These are phyloP conservation scores for Triticum turgidum DNA, from an alignment of 176 grass and related monocot species.

Conservation along the genomic window DNA sequence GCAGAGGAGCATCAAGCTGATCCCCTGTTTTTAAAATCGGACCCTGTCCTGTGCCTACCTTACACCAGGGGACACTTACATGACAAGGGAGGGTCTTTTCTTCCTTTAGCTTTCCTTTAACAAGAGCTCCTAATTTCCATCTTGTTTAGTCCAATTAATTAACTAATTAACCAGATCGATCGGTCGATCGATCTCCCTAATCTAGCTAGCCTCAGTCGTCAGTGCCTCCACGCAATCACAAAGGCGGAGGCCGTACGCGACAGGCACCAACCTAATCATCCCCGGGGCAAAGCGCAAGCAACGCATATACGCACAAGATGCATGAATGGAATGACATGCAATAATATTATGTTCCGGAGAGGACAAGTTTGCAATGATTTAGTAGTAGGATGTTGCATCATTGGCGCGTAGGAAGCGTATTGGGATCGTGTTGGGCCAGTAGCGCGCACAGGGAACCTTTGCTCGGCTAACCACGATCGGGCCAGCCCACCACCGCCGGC, in stretches of 20 bases:
- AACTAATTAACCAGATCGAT: background rate
- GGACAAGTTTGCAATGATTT: background rate
- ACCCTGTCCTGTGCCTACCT: slow-evolving; percentile 40
- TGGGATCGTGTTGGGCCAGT: slow-evolving; percentile 1
- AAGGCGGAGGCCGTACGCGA: background rate
- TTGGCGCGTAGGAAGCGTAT: background rate
- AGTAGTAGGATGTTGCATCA: background rate
- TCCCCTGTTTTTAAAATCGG: slow-evolving; percentile 4
- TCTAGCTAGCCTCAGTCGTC: background rate
- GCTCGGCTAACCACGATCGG: slow-evolving; percentile 12
- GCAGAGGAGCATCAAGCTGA: background rate
- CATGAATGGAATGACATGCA: background rate
- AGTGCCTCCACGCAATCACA: background rate
- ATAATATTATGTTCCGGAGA: no score
- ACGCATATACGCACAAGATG: background rate
- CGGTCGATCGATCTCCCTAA: background rate
- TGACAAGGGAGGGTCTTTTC: background rate
- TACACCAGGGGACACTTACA: slow-evolving; percentile 34
- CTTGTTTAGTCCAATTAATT: background rate
- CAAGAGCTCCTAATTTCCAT: background rate
- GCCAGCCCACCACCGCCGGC: background rate
- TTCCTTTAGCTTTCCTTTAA: background rate
- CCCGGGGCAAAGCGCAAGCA: slow-evolving; percentile 6
- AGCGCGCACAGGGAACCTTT: background rate
- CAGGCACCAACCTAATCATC: background rate